Evolutionary conservation across 305 asterid genomes (phyloP), one percentile per base, ranked within the genome.

Genomic region (Fraxinus sp.): DNA sequence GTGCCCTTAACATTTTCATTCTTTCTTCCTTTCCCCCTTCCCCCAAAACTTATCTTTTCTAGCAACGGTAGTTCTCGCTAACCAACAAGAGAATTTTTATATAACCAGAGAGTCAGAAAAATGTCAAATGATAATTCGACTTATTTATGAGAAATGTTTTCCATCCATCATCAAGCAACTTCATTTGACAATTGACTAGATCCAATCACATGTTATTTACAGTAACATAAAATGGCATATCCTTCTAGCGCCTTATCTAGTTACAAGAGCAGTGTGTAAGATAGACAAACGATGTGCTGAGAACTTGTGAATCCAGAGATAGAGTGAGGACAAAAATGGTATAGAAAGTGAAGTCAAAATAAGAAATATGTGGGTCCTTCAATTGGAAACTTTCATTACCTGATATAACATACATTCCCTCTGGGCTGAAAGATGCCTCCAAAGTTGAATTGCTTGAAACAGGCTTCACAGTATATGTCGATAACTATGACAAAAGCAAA

Each of bases 341-440:
- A 6, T 20, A 37, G 72, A 7, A 79, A 76, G 18, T 37, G 39
- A 77, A 66, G 36, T 37, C 81, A 86, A 80, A 80, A 41, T 55
- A 78, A 75, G 81, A 28, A 70, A 13, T 30, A 32, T 7, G 5
- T 14, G 11, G 43, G 16, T 14, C 46, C 79, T 55, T 43, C 75
- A 36, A 83, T 36, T 64, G 59, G 59, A 66, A 49, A 35, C 26
- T 43, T 39, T 10, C 43, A 70, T 70, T 70, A 96, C 98, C 98
- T 93, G 98, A 95, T 80, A 95, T 87, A 80, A 93, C 97, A 86
- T 89, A 97, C 92, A 86, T 90, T 87, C 98, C 99, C 52, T 97
- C 98, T 16, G 98, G 97, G 83, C 98, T 96, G 91, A 96, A 96
- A 89, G 97, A 92, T 4, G 99, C 98, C 89, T 95, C 98, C 92